Evolutionary conservation across 768 basidiomycete genomes (phyloP).

Genomic region (Lentinus tigrinus): DNA sequence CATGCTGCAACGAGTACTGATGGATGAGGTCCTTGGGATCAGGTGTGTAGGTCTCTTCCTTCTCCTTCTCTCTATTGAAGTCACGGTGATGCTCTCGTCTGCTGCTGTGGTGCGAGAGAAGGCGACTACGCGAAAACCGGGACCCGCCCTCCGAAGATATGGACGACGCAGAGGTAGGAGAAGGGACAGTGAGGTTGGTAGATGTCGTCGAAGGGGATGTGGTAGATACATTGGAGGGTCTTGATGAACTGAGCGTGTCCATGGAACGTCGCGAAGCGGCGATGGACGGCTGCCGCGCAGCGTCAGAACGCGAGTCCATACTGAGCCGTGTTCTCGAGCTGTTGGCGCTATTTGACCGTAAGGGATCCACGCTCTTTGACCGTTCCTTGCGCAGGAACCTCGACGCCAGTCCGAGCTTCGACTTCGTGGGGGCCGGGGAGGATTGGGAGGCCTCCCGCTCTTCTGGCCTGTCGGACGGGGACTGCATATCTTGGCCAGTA

Average conservation of each 20-base stretch:
- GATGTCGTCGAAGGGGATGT: conserved; percentile 3
- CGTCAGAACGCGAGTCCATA: conserved; percentile 21
- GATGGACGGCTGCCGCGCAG: conserved; percentile 8
- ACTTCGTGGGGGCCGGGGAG: conserved; percentile 30
- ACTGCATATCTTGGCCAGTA: neutral
- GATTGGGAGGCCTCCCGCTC: conserved; percentile 11
- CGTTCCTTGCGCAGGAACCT: conserved; percentile 43
- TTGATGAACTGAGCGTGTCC: conserved; percentile 12
- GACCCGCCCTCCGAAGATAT: conserved; percentile 9
- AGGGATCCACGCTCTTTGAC: conserved; percentile 16
- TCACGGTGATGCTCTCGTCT: conserved; percentile 2
- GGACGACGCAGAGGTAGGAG: conserved; percentile 1
- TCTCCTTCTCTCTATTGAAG: neutral
- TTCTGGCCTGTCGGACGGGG: neutral
- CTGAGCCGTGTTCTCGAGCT: conserved; percentile 21
- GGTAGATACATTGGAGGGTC: conserved; percentile 10
- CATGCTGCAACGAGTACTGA: conserved; percentile 80
- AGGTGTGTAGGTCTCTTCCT: conserved; percentile 27
- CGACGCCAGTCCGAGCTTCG: conserved; percentile 42
- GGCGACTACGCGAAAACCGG: conserved; percentile 16
- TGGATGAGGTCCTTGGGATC: conserved; percentile 55
- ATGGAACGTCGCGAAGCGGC: conserved; percentile 11
- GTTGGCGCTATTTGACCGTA: neutral
- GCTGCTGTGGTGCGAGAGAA: conserved; percentile 9
- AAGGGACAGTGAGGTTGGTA: neutral